phyloP scores from a whole-genome alignment of 116 monocot genomes.

The Cymodocea nodosa region DNA sequence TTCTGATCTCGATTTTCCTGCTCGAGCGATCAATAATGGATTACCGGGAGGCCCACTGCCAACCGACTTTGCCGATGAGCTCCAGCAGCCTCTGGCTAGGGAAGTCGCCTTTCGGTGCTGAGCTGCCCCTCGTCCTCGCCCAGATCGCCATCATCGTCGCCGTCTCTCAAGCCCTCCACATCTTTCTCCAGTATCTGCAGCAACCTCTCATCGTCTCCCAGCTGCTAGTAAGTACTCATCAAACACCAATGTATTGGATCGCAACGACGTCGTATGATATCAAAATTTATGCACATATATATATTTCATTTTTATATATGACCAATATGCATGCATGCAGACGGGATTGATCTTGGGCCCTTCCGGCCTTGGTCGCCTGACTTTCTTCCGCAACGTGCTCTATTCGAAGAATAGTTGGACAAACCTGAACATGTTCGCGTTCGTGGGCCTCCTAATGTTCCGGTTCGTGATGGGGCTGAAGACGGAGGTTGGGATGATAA shows the following conservation, averaged over 20 bases:
- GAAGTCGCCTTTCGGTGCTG: not conserved
- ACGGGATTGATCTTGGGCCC: constrained; percentile 6
- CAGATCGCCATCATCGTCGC: constrained; percentile 3
- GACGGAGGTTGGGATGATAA: constrained; percentile 4
- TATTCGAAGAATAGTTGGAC: not conserved
- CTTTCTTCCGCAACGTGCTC: not conserved
- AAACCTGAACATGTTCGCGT: not conserved
- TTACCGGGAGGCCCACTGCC: no score
- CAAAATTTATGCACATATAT: no score
- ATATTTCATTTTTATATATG: no score
- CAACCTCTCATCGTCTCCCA: constrained; percentile 11
- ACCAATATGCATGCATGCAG: not conserved
- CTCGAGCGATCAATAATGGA: no score
- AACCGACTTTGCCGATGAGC: not conserved
- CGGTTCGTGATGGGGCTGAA: constrained; percentile 6
- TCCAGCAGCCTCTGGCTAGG: constrained; percentile 4
- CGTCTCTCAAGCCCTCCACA: not conserved
- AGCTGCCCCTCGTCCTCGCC: not conserved
- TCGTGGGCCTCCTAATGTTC: not conserved
- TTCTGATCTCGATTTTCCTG: no score
- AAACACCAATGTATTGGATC: no score
- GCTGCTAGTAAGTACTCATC: not conserved
- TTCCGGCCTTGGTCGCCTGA: not conserved
- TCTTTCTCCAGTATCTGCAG: not conserved
- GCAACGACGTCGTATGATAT: no score